Percentiles rank a stretch among this genome's conserved stretches.
Evolutionary conservation across 345 rosid species (phyloP).

Genomic region (Linum trigynum): DNA sequence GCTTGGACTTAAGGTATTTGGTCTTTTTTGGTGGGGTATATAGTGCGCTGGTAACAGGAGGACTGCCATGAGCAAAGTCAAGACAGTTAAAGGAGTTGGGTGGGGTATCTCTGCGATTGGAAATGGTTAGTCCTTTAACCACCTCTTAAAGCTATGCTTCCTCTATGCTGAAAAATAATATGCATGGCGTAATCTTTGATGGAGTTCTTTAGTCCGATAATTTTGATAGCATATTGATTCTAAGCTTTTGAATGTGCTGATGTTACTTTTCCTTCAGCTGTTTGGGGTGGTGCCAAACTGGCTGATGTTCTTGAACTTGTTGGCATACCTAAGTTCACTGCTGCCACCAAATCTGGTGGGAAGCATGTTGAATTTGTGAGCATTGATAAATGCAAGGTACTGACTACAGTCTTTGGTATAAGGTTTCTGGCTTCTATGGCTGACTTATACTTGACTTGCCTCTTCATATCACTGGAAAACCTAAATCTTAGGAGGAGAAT

Average conservation of each 20-base stretch:
- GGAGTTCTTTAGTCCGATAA: no score
- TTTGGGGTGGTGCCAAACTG: slow-evolving; percentile 81
- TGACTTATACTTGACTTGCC: not conserved
- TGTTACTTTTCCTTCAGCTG: slow-evolving; percentile 36
- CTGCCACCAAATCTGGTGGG: slow-evolving; percentile 51
- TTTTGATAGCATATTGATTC: no score
- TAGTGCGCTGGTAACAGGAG: slow-evolving; percentile 99
- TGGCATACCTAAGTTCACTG: slow-evolving; percentile 57
- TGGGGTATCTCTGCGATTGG: slow-evolving; percentile 94
- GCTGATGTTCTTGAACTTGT: slow-evolving; percentile 77
- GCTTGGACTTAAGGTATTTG: slow-evolving; percentile 2
- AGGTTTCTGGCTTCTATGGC: not conserved
- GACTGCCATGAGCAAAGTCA: slow-evolving; percentile 88
- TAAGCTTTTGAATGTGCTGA: not conserved
- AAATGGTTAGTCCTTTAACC: slow-evolving; percentile 45
- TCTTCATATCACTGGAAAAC: slow-evolving; percentile 2
- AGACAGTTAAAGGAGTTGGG: slow-evolving; percentile 83
- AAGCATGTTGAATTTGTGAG: slow-evolving; percentile 93
- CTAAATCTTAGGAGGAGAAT: slow-evolving; percentile 66
- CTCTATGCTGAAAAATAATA: not conserved
- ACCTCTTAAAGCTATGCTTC: not conserved
- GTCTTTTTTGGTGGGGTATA: slow-evolving; percentile 11
- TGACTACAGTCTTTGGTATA: not conserved
- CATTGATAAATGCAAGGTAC: slow-evolving; percentile 89
- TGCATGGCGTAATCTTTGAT: no score